These are phyloP conservation scores for Luvunga scandens DNA, from an alignment of 345 rosid species.

Conservation along the genomic window DNA sequence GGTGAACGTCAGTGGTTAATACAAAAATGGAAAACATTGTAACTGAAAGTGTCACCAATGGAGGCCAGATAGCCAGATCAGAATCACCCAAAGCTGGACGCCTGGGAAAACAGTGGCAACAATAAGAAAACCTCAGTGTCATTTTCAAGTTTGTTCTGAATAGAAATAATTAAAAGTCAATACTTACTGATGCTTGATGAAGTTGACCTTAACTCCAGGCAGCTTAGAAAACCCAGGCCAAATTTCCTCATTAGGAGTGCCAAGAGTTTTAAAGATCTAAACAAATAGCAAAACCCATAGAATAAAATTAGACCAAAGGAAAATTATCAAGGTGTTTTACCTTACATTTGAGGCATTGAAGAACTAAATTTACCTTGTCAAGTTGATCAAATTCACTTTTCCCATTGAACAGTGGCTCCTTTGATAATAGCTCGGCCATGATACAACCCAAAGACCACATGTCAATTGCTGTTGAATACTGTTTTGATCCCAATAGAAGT, in stretches of 20 bases:
- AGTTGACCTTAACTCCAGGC: constrained; percentile 97
- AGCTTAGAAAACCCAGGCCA: constrained; percentile 97
- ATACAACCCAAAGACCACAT: constrained; percentile 99
- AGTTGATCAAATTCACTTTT: constrained; percentile 96
- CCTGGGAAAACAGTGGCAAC: constrained; percentile 75
- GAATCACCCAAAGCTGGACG: constrained; percentile 86
- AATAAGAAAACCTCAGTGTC: constrained; percentile 42
- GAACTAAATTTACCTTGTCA: constrained; percentile 67
- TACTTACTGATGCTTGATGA: constrained; percentile 97
- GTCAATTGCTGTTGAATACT: constrained; percentile 97
- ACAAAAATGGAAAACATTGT: constrained; percentile 23
- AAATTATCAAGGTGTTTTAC: neutral
- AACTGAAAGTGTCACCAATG: constrained; percentile 54
- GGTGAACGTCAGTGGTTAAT: constrained; percentile 43
- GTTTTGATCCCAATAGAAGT: constrained; percentile 90
- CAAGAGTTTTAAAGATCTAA: constrained; percentile 87
- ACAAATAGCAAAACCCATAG: constrained; percentile 8
- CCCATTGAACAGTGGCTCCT: constrained; percentile 90
- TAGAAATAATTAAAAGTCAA: constrained; percentile 18
- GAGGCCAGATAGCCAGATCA: constrained; percentile 82
- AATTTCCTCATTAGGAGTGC: constrained; percentile 92
- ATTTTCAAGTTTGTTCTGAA: constrained; percentile 18
- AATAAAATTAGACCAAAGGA: neutral
- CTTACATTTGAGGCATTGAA: neutral
- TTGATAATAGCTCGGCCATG: constrained; percentile 90